These are phyloP conservation scores for Parmelia sp. DNA, from an alignment of 495 filamentous ascomycete species.

Conservation along the genomic window DNA sequence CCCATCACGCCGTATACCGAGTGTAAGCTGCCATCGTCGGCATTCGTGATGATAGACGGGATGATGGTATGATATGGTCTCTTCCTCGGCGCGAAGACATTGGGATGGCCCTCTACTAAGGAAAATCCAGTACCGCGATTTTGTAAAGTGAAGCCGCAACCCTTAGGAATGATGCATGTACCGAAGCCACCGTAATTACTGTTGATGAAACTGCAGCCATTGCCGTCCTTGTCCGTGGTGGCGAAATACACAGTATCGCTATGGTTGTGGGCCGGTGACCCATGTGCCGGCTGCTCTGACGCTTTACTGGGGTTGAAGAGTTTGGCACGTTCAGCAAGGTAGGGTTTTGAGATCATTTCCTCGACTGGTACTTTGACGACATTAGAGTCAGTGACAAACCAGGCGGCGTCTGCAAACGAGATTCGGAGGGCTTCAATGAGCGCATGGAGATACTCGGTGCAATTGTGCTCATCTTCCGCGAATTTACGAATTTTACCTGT, in stretches of 20 bases:
- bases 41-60: conserved; percentile 78
- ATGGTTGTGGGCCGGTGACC: conserved; percentile 61
- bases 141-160: conserved; percentile 87
- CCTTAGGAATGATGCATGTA: conserved; percentile 71
- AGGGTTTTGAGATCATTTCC: conserved; percentile 52
- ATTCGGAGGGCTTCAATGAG: conserved; percentile 86
- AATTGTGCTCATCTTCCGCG: conserved; percentile 64
- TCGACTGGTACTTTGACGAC: conserved; percentile 57
- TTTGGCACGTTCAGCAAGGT: conserved; percentile 62
- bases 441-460: conserved; percentile 73
- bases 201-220: conserved; percentile 95
- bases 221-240: conserved; percentile 70
- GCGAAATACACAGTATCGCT: conserved; percentile 94
- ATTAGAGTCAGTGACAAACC: conserved; percentile 84
- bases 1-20: conserved; percentile 94
- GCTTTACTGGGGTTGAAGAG: conserved; percentile 58
- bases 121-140: conserved; percentile 87
- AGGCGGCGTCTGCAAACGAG: conserved; percentile 82
- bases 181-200: conserved; percentile 91
- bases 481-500: conserved; percentile 65
- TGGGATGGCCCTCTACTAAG: conserved; percentile 62
- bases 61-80: conserved; percentile 98
- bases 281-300: conserved; percentile 53
- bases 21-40: conserved; percentile 63
- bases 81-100: conserved; percentile 73